Conservation (phyloP, 2,329 filamentous ascomycete species). For the Monosporascus sp. region DNA sequence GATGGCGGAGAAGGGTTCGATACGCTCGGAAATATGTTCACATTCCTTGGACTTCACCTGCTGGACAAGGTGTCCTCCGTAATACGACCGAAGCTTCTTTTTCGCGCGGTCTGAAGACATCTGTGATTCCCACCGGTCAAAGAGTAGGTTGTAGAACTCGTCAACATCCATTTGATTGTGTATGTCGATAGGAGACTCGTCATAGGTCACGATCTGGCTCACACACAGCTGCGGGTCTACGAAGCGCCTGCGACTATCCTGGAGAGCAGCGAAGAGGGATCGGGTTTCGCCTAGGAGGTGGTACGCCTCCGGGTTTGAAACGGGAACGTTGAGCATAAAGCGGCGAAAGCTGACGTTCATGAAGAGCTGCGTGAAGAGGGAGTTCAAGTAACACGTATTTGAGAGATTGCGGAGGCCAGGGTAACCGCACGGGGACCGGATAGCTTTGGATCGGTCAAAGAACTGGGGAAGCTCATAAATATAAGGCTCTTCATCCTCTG, state of each 20-base stretch:
- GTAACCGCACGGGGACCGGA: slow-evolving; percentile 76
- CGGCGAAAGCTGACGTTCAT: slow-evolving; percentile 87
- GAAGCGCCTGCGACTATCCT: slow-evolving; percentile 69
- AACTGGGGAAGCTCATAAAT: slow-evolving; percentile 54
- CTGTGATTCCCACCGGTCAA: slow-evolving; percentile 85
- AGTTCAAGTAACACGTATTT: slow-evolving; percentile 97
- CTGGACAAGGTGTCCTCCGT: slow-evolving; percentile 85
- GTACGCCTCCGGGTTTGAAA: slow-evolving; percentile 55
- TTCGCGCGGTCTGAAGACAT: slow-evolving; percentile 64
- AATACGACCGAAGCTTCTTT: slow-evolving; percentile 72
- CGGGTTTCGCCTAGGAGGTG: slow-evolving; percentile 72
- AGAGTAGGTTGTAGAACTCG: slow-evolving; percentile 91
- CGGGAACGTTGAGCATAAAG: slow-evolving; percentile 67
- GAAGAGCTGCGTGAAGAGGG: slow-evolving; percentile 86
- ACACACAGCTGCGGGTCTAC: slow-evolving; percentile 72
- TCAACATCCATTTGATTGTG: slow-evolving; percentile 96
- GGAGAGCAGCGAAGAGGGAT: slow-evolving; percentile 77
- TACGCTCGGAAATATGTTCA: slow-evolving; percentile 81
- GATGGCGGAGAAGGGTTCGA: slow-evolving; percentile 89
- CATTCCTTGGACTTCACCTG: slow-evolving; percentile 96
- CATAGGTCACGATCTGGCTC: slow-evolving; percentile 72
- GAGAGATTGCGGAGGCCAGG: slow-evolving; percentile 88
- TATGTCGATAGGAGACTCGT: slow-evolving; percentile 78
- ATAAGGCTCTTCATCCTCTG: slow-evolving; percentile 46
- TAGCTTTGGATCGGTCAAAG: slow-evolving; percentile 61